phyloP scores from a whole-genome alignment of 352 stramenopile genomes.

The Pythium plurisporium region DNA sequence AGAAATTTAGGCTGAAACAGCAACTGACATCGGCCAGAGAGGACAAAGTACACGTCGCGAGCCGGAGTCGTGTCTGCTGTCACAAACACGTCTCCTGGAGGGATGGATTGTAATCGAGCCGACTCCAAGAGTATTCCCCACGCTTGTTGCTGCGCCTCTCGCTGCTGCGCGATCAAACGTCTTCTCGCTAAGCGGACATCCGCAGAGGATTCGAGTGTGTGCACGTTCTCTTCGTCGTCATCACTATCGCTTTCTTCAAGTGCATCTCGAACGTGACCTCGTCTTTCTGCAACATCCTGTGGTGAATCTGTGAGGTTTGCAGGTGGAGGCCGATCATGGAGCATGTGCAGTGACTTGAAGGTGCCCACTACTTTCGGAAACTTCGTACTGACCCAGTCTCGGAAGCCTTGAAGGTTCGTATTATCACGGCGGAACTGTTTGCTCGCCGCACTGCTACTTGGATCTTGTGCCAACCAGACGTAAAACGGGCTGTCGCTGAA shows the following conservation, averaged over 20 bases:
- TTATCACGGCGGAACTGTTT: constrained; percentile 19
- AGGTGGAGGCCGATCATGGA: constrained; percentile 4
- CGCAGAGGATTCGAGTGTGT: not conserved
- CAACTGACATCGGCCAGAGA: constrained; percentile 28
- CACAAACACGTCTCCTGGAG: constrained; percentile 20
- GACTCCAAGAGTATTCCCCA: constrained; percentile 15
- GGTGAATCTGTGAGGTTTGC: not conserved
- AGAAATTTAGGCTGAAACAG: constrained; percentile 29
- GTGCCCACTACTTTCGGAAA: constrained; percentile 31
- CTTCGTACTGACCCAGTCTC: constrained; percentile 24
- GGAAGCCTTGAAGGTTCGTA: constrained; percentile 21
- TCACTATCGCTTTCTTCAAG: not conserved
- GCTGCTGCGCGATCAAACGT: not conserved
- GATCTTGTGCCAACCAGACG: constrained; percentile 27
- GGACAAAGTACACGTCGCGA: constrained; percentile 28
- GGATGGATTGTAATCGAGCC: constrained; percentile 16
- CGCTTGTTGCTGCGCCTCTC: constrained; percentile 1
- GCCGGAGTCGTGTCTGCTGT: constrained; percentile 25
- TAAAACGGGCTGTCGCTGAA: constrained; percentile 34
- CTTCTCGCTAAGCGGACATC: not conserved
- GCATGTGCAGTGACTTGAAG: constrained; percentile 10
- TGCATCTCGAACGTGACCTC: too few species aligned
- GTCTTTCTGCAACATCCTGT: not conserved
- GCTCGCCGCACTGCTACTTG: not conserved
- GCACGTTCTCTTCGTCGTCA: not conserved